Base-by-base conservation (phyloP, 805 yeast species). In the Torulaspora quercuum region DNA sequence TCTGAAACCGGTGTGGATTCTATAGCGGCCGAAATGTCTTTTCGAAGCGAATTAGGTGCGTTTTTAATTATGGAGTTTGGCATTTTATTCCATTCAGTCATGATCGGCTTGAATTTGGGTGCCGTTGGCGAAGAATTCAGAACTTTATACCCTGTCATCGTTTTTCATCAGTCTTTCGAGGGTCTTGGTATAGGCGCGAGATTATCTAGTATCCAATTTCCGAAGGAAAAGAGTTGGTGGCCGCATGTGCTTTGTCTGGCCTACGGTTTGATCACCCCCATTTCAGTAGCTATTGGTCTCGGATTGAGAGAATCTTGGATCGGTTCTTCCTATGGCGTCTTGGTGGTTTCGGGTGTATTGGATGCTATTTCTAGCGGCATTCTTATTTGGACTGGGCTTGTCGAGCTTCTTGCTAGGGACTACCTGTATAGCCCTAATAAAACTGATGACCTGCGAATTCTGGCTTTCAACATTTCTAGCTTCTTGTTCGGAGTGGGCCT, bases 111-210 rank as follows among this genome's bases (percentile, higher is more conserved):
- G 42, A 69, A 82, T 3, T 62, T 82, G 42, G 83, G 83, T 4
- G 73, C 78, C n/a, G 57, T 80, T 9, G 82, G 78, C 25, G 78
- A 73, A 8, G 82, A 80, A 52, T 81, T 79, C 56, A 68, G 61
- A 29, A 70, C 82, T 4, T 64, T 82, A 27, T 81, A 78, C 52
- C 64, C 76, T 35, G 89, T 81, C 6, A 46, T 75, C 25, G 74
- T 78, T 3, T 82, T 82, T 69, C 89, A 82, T 61, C 89, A 82
- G 61, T 68, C 76, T 53, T 82, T 82, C 52, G 89, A 82, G 64
- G 89, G 89, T 44, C 69, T 82, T 35, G 89, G 89, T 46, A 68
- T 82, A 45, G 88, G 90, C 20, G 69, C 88, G 9, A 70, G 90
- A 55, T 59, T 79, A 31, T 75, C 82, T 2, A 68, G 69, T 21